Conservation (phyloP, 169 alveolate species). For the Babesia bovis region DNA sequence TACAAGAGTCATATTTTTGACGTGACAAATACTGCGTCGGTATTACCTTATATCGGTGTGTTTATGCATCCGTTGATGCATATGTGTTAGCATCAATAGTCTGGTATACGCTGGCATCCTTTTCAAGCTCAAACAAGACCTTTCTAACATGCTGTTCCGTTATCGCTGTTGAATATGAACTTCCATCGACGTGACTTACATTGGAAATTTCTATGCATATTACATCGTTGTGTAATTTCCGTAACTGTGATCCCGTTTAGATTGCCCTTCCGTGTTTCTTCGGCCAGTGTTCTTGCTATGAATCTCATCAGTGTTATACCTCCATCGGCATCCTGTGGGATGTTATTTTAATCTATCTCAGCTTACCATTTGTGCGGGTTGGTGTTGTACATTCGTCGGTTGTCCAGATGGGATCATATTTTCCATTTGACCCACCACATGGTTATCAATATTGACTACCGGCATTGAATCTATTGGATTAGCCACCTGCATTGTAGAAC, state of each 20-base stretch:
- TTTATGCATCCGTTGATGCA: constrained; percentile 63
- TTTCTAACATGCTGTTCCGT: constrained; percentile 63
- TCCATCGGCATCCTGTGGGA: constrained; percentile 22
- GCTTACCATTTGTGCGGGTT: neutral
- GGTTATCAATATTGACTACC: neutral
- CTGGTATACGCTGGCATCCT: constrained; percentile 69
- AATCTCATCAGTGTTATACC: constrained; percentile 41
- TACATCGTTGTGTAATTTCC: constrained; percentile 47
- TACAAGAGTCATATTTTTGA: too few species aligned
- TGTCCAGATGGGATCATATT: too few species aligned
- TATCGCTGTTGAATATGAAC: constrained; percentile 22
- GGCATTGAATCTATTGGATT: constrained; percentile 13
- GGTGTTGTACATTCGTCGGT: too few species aligned
- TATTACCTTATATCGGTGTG: neutral
- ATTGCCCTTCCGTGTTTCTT: constrained; percentile 54
- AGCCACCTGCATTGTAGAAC: neutral
- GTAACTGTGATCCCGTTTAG: constrained; percentile 52
- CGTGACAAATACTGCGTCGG: too few species aligned
- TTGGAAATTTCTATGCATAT: constrained; percentile 54
- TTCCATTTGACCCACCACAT: too few species aligned
- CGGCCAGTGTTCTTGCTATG: constrained; percentile 48
- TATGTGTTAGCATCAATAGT: constrained; percentile 64
- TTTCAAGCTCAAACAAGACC: constrained; percentile 59
- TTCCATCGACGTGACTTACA: constrained; percentile 16
- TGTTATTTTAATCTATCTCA: neutral